Conservation (phyloP, 1,284 basidiomycete genomes). For the Irpex sp. region DNA sequence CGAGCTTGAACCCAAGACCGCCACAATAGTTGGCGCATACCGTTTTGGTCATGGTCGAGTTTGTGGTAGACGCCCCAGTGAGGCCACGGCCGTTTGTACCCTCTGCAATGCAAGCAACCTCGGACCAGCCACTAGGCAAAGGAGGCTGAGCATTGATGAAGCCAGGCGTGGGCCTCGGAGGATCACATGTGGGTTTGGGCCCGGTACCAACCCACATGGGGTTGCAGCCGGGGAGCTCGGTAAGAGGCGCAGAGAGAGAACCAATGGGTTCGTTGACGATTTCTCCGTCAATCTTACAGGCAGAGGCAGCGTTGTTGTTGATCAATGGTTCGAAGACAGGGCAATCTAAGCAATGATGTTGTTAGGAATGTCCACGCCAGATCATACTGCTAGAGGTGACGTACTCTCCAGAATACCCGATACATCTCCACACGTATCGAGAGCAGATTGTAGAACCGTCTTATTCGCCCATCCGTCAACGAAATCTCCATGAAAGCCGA, state of each 20-base stretch:
- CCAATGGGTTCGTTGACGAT: conserved; percentile 19
- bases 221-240: conserved; percentile 19
- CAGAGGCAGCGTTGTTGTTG: conserved; percentile 16
- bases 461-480: conserved; percentile 28
- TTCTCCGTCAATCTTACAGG: conserved; percentile 14
- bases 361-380: background rate
- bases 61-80: conserved; percentile 13
- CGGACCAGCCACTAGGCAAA: conserved; percentile 17
- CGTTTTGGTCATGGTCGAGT: conserved; percentile 14
- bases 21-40: conserved; percentile 17
- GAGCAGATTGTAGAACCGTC: conserved; percentile 24
- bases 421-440: conserved; percentile 27
- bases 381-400: background rate
- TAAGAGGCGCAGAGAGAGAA: conserved; percentile 4
- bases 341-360: conserved; percentile 7
- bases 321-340: conserved; percentile 8
- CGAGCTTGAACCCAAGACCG: conserved; percentile 10
- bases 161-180: conserved; percentile 12
- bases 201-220: conserved; percentile 18
- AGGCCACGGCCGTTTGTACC: conserved; percentile 18
- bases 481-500: conserved; percentile 33
- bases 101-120: conserved; percentile 22
- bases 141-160: conserved; percentile 3
- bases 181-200: conserved; percentile 22
- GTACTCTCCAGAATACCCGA: conserved; percentile 3